phyloP scores from a whole-genome alignment of 176 grass and related monocot genomes.

The Areca catechu region DNA sequence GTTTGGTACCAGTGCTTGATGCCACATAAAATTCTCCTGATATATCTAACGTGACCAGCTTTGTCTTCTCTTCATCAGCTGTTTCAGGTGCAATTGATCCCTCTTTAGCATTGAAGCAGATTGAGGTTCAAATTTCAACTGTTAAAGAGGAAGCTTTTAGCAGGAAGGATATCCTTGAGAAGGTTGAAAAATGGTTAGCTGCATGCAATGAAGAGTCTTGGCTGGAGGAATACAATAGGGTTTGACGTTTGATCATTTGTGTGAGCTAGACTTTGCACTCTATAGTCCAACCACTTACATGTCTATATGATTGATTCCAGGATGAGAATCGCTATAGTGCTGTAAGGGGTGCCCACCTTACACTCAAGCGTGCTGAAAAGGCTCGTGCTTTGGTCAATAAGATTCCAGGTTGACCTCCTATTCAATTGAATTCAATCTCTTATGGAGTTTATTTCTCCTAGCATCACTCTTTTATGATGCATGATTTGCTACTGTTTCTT shows the following conservation, averaged over 20 bases:
- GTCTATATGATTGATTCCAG: slow-evolving; percentile 26
- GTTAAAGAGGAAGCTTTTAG: slow-evolving; percentile 70
- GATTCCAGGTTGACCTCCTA: slow-evolving; percentile 44
- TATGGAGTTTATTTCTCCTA: no score
- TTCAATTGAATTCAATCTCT: not conserved
- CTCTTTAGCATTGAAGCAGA: slow-evolving; percentile 50
- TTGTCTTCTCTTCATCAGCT: not conserved
- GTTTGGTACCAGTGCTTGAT: no score
- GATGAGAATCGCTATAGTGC: slow-evolving; percentile 70
- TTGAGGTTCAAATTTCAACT: slow-evolving; percentile 41
- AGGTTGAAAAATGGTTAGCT: slow-evolving; percentile 57
- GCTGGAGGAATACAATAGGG: slow-evolving; percentile 95
- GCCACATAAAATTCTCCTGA: no score
- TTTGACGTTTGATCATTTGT: slow-evolving; percentile 19
- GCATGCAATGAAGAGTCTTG: slow-evolving; percentile 80
- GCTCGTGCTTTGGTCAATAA: slow-evolving; percentile 59
- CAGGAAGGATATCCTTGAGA: slow-evolving; percentile 72
- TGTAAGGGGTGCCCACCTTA: slow-evolving; percentile 66
- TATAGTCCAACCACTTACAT: slow-evolving; percentile 2
- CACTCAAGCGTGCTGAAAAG: slow-evolving; percentile 71
- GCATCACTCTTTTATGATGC: no score
- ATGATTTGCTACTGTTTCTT: not conserved
- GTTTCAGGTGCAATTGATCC: slow-evolving; percentile 59
- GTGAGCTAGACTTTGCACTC: not conserved
- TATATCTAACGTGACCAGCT: no score